phyloP scores from a whole-genome alignment of 2,329 filamentous ascomycete species.

The Calonectria pauciramosa region DNA sequence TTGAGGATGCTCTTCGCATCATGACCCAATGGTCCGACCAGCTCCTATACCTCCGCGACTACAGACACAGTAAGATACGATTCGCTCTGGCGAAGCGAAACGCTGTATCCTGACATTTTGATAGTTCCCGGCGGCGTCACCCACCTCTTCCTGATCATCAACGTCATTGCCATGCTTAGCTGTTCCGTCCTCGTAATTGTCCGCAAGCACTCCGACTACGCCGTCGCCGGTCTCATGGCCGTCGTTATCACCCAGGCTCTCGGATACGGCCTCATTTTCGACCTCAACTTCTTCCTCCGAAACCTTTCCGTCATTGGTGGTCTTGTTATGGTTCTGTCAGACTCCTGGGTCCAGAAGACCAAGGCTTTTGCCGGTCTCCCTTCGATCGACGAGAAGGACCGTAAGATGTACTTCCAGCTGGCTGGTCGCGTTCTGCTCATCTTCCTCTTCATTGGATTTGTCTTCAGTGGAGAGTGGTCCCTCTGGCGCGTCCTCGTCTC shows the following conservation, averaged over 20 bases:
- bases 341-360: slow-evolving; percentile 97
- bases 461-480: slow-evolving; percentile 95
- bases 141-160: slow-evolving; percentile 91
- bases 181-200: slow-evolving; percentile 91
- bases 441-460: slow-evolving; percentile 97
- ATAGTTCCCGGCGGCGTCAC: slow-evolving; percentile 89
- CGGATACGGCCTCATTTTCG: slow-evolving; percentile 97
- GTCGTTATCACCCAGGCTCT: slow-evolving; percentile 95
- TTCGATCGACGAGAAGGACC: slow-evolving; percentile 97
- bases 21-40: slow-evolving; percentile 98
- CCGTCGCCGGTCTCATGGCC: slow-evolving; percentile 88
- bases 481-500: slow-evolving; percentile 90
- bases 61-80: slow-evolving; percentile 83
- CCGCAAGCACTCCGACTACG: slow-evolving; percentile 93
- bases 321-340: slow-evolving; percentile 96
- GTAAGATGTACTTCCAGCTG: slow-evolving; percentile 99
- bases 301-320: slow-evolving; percentile 98
- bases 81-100: not conserved
- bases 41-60: slow-evolving; percentile 91
- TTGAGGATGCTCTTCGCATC: slow-evolving; percentile 96
- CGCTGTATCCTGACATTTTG: slow-evolving; percentile 34
- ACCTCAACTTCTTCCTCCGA: slow-evolving; percentile 99
- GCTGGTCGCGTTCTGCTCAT: slow-evolving; percentile 95
- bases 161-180: slow-evolving; percentile 87
- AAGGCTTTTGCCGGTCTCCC: slow-evolving; percentile 96